Evolutionary conservation across 1,284 basidiomycete genomes (phyloP), one percentile per base, ranked within the genome.

Genomic region (Anthracocystis panici-leucophaei): DNA sequence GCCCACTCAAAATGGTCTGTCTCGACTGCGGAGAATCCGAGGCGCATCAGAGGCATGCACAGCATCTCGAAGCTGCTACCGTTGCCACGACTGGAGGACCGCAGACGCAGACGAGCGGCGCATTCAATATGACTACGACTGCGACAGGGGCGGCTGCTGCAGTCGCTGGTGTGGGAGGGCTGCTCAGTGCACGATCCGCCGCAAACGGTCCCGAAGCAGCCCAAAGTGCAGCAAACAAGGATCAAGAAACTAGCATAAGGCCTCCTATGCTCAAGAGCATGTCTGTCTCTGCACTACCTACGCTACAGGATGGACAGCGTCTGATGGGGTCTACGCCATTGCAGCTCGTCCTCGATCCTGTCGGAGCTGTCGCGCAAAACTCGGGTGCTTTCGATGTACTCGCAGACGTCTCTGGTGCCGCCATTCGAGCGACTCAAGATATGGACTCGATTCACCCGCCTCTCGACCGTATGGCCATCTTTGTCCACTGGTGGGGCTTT

Each of bases 401-500:
- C n/a, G 80, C 78, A 25, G 50, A 60, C 31, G 53, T 77, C 31
- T 77, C 81, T 9, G 76, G 73, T 16, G 65, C 71, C 2, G 77
- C 64, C 3, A 66, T 81, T 42, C 56, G 67, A 29, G 62, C 71
- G 1, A 75, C 68, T 11, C 56, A 61, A 25, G 71, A 71, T 58
- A 77, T 75, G 74, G 53, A 63, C 41, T 60, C 62, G 9, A 67
- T 82, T 18, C 77, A 73, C 21, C 78, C 79, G 18, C 81, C 81
- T 5, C 54, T 75, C 14, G 81, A 82, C 55, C 73, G 81, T 33
- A 74, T 81, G 78, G 76, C 80, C 53, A 77, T 82, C 71, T 80
- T 81, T 52, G 65, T 82, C 18, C 77, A 80, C 57, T 82, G 81
- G 81, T 82, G 79, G 79, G 81, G 81, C n/a, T 82, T 80, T 21